Percentiles rank a stretch among this genome's conserved stretches.
Evolutionary conservation across 1,139 yeast genomes (phyloP).

Genomic region (Blastobotrys malaysiensis): DNA sequence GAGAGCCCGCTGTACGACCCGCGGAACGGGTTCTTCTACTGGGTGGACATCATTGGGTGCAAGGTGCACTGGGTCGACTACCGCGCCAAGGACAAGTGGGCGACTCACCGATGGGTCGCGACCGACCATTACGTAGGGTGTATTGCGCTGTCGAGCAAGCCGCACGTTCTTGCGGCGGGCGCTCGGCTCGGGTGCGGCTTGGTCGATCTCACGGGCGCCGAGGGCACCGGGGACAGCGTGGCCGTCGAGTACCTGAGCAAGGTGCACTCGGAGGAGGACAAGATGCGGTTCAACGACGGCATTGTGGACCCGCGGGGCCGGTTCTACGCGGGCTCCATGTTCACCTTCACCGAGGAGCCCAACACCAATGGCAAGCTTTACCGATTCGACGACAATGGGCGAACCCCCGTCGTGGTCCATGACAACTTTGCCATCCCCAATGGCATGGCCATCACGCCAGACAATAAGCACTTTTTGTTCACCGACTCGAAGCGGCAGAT

Average conservation of each 20-base stretch:
- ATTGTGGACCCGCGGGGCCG: slow-evolving; percentile 35
- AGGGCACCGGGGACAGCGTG: slow-evolving; percentile 21
- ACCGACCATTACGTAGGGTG: slow-evolving; percentile 28
- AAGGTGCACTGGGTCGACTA: slow-evolving; percentile 27
- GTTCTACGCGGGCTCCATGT: slow-evolving; percentile 31
- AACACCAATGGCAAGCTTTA: slow-evolving; percentile 30
- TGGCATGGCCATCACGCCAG: slow-evolving; percentile 68
- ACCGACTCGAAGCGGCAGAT: slow-evolving; percentile 62
- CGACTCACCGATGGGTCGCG: slow-evolving; percentile 20
- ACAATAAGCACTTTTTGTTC: slow-evolving; percentile 52
- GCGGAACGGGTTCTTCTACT: slow-evolving; percentile 25
- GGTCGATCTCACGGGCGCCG: slow-evolving; percentile 22
- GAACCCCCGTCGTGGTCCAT: slow-evolving; percentile 10
- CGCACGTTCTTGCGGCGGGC: slow-evolving; percentile 28
- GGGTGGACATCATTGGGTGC: slow-evolving; percentile 31
- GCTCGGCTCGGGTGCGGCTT: slow-evolving; percentile 29
- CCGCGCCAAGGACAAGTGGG: slow-evolving; percentile 16
- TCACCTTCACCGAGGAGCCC: slow-evolving; percentile 18
- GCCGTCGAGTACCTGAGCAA: slow-evolving; percentile 15
- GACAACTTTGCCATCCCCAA: slow-evolving; percentile 37
- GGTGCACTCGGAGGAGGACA: slow-evolving; percentile 14
- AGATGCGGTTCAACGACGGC: slow-evolving; percentile 33
- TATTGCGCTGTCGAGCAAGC: slow-evolving; percentile 28
- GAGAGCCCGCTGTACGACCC: slow-evolving; percentile 35
- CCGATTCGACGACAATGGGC: slow-evolving; percentile 27